phyloP scores from a whole-genome alignment of 2,329 filamentous ascomycete genomes.

The Apiospora rasikravindrae region DNA sequence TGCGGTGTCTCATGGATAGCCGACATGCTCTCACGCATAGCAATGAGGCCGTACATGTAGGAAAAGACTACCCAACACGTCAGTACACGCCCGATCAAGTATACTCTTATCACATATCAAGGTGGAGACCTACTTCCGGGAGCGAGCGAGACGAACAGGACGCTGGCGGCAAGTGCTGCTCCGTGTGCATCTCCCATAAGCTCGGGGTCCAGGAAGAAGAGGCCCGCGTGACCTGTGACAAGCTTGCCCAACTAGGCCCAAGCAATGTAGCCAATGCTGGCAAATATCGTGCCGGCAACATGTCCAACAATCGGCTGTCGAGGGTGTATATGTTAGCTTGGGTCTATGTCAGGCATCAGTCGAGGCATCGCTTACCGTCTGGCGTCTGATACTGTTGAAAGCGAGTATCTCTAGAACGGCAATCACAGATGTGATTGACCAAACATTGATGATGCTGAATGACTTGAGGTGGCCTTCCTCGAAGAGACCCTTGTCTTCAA shows the following conservation, averaged over 20 bases:
- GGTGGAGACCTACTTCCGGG: constrained; percentile 48
- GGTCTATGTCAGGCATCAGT: not conserved
- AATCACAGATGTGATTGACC: constrained; percentile 48
- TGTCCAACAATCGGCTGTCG: constrained; percentile 51
- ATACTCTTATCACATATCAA: constrained; percentile 10
- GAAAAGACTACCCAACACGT: constrained; percentile 47
- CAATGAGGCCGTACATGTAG: constrained; percentile 54
- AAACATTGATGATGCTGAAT: constrained; percentile 54
- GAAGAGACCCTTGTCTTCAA: constrained; percentile 52
- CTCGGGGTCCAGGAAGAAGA: constrained; percentile 57
- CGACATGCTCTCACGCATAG: constrained; percentile 50
- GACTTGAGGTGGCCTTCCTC: constrained; percentile 53
- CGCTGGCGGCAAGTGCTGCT: constrained; percentile 49
- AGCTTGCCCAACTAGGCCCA: constrained; percentile 55
- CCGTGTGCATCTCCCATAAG: constrained; percentile 47
- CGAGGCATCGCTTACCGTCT: constrained; percentile 44
- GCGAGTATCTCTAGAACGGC: constrained; percentile 52
- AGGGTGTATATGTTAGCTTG: not conserved
- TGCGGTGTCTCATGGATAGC: constrained; percentile 25
- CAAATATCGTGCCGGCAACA: constrained; percentile 46
- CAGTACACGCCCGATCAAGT: constrained; percentile 23
- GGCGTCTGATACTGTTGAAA: constrained; percentile 60
- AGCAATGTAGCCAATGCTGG: constrained; percentile 51
- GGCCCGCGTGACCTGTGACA: constrained; percentile 51
- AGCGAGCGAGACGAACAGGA: constrained; percentile 50